Evolutionary conservation across 495 filamentous ascomycete genomes (phyloP).

Genomic region (Rostrohypoxylon terebratum): DNA sequence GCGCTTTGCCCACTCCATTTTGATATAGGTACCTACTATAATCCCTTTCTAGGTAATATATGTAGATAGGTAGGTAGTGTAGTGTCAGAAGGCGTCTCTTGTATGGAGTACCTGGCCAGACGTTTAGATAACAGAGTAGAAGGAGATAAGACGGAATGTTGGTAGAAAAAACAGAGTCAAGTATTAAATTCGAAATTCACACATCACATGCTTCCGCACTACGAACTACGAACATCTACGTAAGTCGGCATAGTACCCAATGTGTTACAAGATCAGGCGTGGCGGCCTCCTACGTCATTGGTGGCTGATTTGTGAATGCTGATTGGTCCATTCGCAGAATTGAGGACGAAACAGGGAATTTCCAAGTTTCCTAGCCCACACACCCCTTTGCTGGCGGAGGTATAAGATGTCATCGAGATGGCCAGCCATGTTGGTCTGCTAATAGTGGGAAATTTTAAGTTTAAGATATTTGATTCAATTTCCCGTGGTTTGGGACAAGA

Average conservation of each 20-base stretch:
- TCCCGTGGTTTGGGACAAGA: neutral
- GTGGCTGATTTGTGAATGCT: constrained; percentile 14
- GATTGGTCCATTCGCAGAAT: constrained; percentile 11
- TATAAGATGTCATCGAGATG: constrained; percentile 36
- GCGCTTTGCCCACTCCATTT: constrained; percentile 66
- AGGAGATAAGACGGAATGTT: neutral
- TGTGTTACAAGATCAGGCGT: constrained; percentile 2
- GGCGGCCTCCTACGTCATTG: constrained; percentile 36
- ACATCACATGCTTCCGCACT: neutral
- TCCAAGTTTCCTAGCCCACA: constrained; percentile 27
- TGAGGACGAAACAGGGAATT: constrained; percentile 38
- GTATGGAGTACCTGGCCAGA: neutral
- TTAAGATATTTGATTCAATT: neutral
- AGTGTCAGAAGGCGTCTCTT: neutral
- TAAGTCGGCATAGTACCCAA: neutral
- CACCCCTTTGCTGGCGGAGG: neutral
- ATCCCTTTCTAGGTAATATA: neutral
- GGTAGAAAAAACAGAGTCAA: neutral
- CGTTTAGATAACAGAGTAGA: neutral
- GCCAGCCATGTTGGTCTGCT: neutral
- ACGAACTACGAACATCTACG: constrained; percentile 9
- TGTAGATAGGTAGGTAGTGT: neutral
- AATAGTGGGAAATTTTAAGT: constrained; percentile 5
- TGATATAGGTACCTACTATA: constrained; percentile 1
- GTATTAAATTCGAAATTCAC: neutral